Conservation (phyloP, 2,329 filamentous ascomycete species). For the Amauroascus niger region DNA sequence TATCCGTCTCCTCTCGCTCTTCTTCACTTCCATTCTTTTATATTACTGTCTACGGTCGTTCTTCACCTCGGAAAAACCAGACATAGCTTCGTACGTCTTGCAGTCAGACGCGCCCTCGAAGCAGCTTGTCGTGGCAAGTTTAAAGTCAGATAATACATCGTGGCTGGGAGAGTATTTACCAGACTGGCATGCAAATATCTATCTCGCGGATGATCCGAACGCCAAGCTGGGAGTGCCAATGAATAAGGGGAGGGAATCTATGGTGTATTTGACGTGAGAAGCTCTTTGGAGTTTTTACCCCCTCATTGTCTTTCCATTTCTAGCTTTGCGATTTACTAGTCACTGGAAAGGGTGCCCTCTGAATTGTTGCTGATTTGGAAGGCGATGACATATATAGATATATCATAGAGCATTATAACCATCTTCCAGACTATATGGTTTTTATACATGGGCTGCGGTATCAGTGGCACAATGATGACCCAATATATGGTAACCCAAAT, state of each 20-base stretch:
- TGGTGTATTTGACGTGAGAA: constrained; percentile 36
- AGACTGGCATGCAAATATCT: constrained; percentile 46
- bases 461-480: constrained; percentile 46
- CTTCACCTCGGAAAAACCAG: neutral
- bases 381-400: constrained; percentile 24
- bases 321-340: neutral
- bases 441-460: constrained; percentile 36
- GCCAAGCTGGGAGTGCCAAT: constrained; percentile 41
- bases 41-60: constrained; percentile 2
- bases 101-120: neutral
- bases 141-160: constrained; percentile 32
- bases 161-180: constrained; percentile 34
- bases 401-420: constrained; percentile 37
- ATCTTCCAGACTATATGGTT: constrained; percentile 35
- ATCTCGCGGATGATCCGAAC: constrained; percentile 44
- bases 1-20: neutral
- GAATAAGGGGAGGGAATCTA: constrained; percentile 38
- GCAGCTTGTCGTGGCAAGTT: constrained; percentile 32
- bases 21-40: neutral
- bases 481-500: constrained; percentile 35
- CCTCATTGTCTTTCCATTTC: neutral
- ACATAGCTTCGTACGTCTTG: neutral
- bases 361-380: neutral
- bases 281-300: neutral
- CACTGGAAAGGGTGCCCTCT: neutral